phyloP scores from a whole-genome alignment of 1,284 basidiomycete genomes.

The Cutaneotrichosporon cutaneum region DNA sequence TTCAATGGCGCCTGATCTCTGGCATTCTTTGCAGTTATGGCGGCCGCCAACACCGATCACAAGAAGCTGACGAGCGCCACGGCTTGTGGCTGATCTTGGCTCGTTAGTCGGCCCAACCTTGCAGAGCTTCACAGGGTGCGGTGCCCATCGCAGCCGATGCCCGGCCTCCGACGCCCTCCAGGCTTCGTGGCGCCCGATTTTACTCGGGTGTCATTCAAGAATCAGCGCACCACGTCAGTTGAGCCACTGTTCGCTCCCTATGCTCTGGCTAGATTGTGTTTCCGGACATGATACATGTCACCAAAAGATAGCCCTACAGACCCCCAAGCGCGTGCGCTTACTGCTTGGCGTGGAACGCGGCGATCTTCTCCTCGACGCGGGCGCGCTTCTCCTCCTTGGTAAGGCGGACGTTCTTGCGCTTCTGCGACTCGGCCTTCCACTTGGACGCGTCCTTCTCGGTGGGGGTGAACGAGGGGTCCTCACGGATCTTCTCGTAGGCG shows the following conservation, averaged over 20 bases:
- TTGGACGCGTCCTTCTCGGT: slow-evolving; percentile 82
- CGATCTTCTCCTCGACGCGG: slow-evolving; percentile 17
- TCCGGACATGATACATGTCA: slow-evolving; percentile 12
- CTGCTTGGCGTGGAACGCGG: slow-evolving; percentile 8
- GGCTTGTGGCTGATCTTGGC: no score
- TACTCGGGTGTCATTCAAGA: no score
- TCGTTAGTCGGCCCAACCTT: no score
- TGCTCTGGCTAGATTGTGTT: not conserved
- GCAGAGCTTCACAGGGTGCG: no score
- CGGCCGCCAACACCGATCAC: no score
- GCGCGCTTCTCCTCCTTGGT: slow-evolving; percentile 74
- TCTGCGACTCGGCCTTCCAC: slow-evolving; percentile 84
- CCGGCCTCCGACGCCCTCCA: no score
- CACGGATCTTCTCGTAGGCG: slow-evolving; percentile 91
- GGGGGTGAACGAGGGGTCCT: slow-evolving; percentile 86
- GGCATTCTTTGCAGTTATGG: no score
- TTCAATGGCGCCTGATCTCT: no score
- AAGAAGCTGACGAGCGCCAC: no score
- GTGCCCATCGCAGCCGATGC: no score
- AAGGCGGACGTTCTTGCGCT: slow-evolving; percentile 71
- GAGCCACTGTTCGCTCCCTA: not conserved
- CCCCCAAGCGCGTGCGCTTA: not conserved
- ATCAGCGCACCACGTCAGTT: no score
- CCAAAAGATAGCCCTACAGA: slow-evolving; percentile 6
- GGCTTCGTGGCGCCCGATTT: no score